Evolutionary conservation across 2,329 filamentous ascomycete species (phyloP).

Genomic region (Metarhizium brunneum): DNA sequence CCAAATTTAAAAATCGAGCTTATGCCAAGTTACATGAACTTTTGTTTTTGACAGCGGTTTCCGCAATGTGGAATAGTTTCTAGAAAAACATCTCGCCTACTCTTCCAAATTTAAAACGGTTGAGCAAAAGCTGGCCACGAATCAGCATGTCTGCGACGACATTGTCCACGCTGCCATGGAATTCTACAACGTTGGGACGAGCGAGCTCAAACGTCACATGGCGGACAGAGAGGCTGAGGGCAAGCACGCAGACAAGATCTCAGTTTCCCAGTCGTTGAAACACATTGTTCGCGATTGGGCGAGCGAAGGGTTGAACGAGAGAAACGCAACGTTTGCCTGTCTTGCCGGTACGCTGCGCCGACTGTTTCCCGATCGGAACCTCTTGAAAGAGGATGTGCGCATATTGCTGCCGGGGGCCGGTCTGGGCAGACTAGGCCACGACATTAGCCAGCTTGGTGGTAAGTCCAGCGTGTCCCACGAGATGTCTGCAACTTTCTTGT

Average conservation of each 20-base stretch:
- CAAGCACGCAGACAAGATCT: conserved; percentile 33
- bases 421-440: conserved; percentile 41
- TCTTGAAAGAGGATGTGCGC: conserved; percentile 15
- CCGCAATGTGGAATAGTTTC: conserved; percentile 22
- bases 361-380: conserved; percentile 19
- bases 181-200: conserved; percentile 34
- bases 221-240: conserved; percentile 27
- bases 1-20: neutral
- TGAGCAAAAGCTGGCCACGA: conserved; percentile 32
- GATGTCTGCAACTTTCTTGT: neutral
- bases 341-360: conserved; percentile 23
- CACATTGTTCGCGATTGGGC: conserved; percentile 51
- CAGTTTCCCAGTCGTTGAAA: conserved; percentile 44
- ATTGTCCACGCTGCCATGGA: conserved; percentile 35
- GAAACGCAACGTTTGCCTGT: conserved; percentile 31
- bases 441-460: conserved; percentile 35
- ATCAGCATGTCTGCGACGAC: conserved; percentile 34
- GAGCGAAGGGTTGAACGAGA: conserved; percentile 34
- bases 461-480: neutral
- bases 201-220: conserved; percentile 35
- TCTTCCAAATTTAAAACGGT: conserved; percentile 40
- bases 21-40: too few species aligned
- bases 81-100: conserved; percentile 49
- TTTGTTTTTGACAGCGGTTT: neutral
- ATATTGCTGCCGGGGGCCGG: conserved; percentile 45